Conservation (phyloP, 352 stramenopile genomes). For the Globisporangium cederbergense region DNA sequence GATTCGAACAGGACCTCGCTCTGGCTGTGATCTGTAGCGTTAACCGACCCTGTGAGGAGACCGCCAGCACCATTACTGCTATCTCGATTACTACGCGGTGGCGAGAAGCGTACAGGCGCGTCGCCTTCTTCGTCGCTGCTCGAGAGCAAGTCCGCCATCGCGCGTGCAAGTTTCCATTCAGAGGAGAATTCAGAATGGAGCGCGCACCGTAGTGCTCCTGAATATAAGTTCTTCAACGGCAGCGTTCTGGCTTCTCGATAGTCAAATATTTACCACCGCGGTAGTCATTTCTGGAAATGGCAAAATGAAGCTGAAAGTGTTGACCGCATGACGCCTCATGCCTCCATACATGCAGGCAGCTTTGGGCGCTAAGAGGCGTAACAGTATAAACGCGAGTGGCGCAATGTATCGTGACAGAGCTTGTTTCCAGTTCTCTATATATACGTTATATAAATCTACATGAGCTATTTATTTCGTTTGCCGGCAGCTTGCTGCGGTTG, state of each 20-base stretch:
- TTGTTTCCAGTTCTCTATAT: constrained; percentile 16
- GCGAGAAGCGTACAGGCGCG: constrained; percentile 5
- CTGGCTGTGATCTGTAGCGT: constrained; percentile 11
- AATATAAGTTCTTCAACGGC: constrained; percentile 8
- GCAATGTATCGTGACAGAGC: constrained; percentile 1
- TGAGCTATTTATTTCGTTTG: constrained; percentile 8
- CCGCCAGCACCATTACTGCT: neutral
- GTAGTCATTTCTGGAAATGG: constrained; percentile 12
- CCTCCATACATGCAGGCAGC: neutral
- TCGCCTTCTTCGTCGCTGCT: constrained; percentile 43
- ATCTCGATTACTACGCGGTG: neutral
- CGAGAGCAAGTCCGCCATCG: constrained; percentile 64
- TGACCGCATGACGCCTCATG: too few relatives aligned
- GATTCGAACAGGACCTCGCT: constrained; percentile 10
- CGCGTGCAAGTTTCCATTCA: constrained; percentile 2
- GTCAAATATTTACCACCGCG: constrained; percentile 10
- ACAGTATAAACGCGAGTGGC: neutral
- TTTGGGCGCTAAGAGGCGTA: neutral
- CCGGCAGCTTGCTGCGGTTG: neutral
- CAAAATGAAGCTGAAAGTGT: too few relatives aligned
- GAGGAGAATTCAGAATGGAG: neutral
- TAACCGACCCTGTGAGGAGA: neutral
- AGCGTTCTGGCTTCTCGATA: neutral
- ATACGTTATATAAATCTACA: constrained; percentile 29
- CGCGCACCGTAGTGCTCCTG: neutral